These are phyloP conservation scores for Terfezia claveryi DNA, from an alignment of 495 filamentous ascomycete genomes.

Conservation along the genomic window DNA sequence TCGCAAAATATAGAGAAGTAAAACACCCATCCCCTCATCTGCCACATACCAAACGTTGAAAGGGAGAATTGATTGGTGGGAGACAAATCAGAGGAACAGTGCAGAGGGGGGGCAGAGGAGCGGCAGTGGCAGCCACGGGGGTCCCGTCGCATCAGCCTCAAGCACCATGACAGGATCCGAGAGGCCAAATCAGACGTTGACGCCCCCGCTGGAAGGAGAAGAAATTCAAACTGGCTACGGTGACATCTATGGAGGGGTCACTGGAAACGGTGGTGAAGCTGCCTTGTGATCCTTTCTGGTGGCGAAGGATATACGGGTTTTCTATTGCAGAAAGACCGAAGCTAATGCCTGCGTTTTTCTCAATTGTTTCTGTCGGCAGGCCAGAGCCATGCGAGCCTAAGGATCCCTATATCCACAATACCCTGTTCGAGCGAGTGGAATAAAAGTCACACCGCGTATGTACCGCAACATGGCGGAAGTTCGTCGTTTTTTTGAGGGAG, in stretches of 20 bases:
- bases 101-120: slow-evolving; percentile 21
- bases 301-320: neutral
- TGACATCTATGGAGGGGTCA: slow-evolving; percentile 16
- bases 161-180: slow-evolving; percentile 5
- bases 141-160: slow-evolving; percentile 13
- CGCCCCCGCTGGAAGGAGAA: slow-evolving; percentile 18
- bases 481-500: neutral
- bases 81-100: slow-evolving; percentile 23
- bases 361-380: neutral
- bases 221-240: slow-evolving; percentile 16
- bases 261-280: slow-evolving; percentile 15
- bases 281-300: slow-evolving; percentile 6
- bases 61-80: slow-evolving; percentile 22
- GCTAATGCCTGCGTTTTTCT: neutral
- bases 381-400: neutral
- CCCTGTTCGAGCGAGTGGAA: neutral
- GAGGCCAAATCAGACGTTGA: slow-evolving; percentile 21
- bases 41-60: slow-evolving; percentile 20
- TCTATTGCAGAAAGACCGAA: neutral
- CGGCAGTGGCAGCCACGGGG: slow-evolving; percentile 10
- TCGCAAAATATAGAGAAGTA: slow-evolving; percentile 95
- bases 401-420: neutral
- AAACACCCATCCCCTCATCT: slow-evolving; percentile 21
- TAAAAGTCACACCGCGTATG: neutral
- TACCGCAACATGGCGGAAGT: neutral